These are phyloP conservation scores for Rubus idaeus DNA, from an alignment of 306 rosid genomes.

Conservation along the genomic window DNA sequence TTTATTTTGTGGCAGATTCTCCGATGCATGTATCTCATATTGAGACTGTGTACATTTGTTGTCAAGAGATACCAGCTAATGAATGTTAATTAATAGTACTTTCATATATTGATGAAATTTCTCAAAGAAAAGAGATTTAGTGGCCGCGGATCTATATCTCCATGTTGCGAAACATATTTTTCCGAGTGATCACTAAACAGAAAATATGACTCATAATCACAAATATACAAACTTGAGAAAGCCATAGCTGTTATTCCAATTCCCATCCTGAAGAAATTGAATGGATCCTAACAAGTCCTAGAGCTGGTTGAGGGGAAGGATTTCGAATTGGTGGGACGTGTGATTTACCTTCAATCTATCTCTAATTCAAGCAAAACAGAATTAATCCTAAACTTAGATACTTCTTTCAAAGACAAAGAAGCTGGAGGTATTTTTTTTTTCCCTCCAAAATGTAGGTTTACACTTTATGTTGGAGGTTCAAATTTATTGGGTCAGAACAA, in stretches of 20 bases:
- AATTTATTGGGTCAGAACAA: not conserved
- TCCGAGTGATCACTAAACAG: not conserved
- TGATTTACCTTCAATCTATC: not conserved
- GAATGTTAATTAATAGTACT: not conserved
- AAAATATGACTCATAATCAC: not conserved
- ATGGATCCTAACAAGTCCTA: not conserved
- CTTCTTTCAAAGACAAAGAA: not conserved
- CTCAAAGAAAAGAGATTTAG: no score
- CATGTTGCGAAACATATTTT: not conserved
- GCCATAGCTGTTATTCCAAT: not conserved
- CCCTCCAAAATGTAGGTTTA: not conserved
- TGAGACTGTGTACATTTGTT: not conserved
- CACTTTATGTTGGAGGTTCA: not conserved
- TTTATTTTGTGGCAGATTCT: not conserved
- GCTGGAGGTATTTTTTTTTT: not conserved
- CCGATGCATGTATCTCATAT: not conserved
- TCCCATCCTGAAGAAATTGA: conserved; percentile 1
- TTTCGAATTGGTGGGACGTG: not conserved
- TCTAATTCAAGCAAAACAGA: not conserved
- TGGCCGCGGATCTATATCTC: no score
- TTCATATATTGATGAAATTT: no score
- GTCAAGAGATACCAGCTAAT: not conserved
- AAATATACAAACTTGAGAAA: not conserved
- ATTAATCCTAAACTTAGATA: not conserved
- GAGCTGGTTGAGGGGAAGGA: not conserved